These are phyloP conservation scores for Cercis canadensis DNA, from an alignment of 306 rosid species.

Conservation along the genomic window DNA sequence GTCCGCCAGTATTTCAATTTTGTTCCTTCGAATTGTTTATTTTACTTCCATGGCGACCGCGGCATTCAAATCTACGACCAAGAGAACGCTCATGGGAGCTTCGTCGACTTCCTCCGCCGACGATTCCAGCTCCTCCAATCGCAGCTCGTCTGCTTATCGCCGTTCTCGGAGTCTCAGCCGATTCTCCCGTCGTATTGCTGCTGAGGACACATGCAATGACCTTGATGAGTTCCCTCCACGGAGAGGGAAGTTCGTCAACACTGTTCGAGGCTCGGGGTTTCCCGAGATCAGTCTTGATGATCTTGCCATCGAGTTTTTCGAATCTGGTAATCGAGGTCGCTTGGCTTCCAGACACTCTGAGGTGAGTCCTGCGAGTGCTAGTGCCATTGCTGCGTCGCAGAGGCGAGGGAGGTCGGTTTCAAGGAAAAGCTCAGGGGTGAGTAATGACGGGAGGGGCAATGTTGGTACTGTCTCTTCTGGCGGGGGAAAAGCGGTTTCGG, in stretches of 20 bases:
- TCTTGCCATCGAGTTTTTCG: slow-evolving; percentile 84
- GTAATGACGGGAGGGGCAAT: slow-evolving; percentile 53
- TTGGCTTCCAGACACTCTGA: slow-evolving; percentile 49
- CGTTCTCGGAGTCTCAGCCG: slow-evolving; percentile 94
- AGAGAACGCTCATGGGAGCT: slow-evolving; percentile 67
- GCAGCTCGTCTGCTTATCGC: slow-evolving; percentile 69
- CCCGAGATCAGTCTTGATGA: slow-evolving; percentile 98
- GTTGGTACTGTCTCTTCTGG: slow-evolving; percentile 30
- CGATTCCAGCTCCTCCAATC: slow-evolving; percentile 56
- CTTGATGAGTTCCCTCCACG: slow-evolving; percentile 46
- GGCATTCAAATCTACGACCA: slow-evolving; percentile 95
- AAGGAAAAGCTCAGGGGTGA: slow-evolving; percentile 60
- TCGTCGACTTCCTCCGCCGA: slow-evolving; percentile 47
- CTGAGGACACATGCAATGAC: slow-evolving; percentile 39
- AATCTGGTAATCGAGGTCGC: slow-evolving; percentile 70
- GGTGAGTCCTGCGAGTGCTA: slow-evolving; percentile 37
- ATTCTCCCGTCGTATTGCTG: slow-evolving; percentile 51
- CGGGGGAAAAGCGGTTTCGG: slow-evolving; percentile 57
- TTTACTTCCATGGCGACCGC: slow-evolving; percentile 71
- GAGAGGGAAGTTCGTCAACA: slow-evolving; percentile 79
- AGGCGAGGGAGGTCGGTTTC: slow-evolving; percentile 96
- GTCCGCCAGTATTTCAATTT: background rate
- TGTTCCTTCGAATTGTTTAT: too few species aligned
- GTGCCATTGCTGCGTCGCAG: slow-evolving; percentile 38
- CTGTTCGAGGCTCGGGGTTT: slow-evolving; percentile 81